Evolutionary conservation across 2,329 filamentous ascomycete genomes (phyloP).

Genomic region (Colletotrichum endophyticum): DNA sequence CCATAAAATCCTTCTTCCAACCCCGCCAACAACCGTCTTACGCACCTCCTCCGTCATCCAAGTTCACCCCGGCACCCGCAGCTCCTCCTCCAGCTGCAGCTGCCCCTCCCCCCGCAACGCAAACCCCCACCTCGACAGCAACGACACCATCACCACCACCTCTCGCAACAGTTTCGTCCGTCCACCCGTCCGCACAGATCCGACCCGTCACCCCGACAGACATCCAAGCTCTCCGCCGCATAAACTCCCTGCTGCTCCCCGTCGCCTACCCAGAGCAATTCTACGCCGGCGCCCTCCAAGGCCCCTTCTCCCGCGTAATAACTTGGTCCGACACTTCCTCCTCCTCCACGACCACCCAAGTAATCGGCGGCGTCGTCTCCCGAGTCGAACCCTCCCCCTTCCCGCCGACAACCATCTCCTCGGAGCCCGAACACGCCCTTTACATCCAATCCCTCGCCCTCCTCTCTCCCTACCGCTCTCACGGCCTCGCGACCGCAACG

Average conservation of each 20-base stretch:
- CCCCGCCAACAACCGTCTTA: slow-evolving; percentile 49
- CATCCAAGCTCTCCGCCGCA: slow-evolving; percentile 64
- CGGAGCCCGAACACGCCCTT: slow-evolving; percentile 48
- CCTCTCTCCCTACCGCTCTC: slow-evolving; percentile 65
- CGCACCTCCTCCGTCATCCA: slow-evolving; percentile 39
- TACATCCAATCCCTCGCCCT: slow-evolving; percentile 71
- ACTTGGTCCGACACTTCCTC: slow-evolving; percentile 54
- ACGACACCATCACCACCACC: slow-evolving; percentile 26
- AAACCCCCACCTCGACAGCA: slow-evolving; percentile 40
- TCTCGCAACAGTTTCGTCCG: slow-evolving; percentile 32
- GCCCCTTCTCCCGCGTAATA: slow-evolving; percentile 64
- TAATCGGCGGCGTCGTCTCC: slow-evolving; percentile 67
- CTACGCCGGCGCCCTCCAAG: slow-evolving; percentile 59
- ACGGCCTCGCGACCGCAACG: slow-evolving; percentile 63
- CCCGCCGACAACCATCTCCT: slow-evolving; percentile 27
- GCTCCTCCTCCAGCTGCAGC: slow-evolving; percentile 25
- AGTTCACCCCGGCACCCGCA: slow-evolving; percentile 36
- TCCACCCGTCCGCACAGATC: slow-evolving; percentile 57
- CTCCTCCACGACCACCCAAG: slow-evolving; percentile 30
- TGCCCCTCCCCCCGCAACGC: slow-evolving; percentile 27
- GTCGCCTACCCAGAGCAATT: slow-evolving; percentile 69
- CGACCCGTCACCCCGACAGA: slow-evolving; percentile 54
- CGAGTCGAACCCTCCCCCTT: slow-evolving; percentile 58
- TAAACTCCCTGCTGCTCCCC: slow-evolving; percentile 69
- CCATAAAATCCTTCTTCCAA: slow-evolving; percentile 69